Base-by-base conservation (phyloP, 2,329 filamentous ascomycete species). In the Phaeosphaeriaceae sp. region DNA sequence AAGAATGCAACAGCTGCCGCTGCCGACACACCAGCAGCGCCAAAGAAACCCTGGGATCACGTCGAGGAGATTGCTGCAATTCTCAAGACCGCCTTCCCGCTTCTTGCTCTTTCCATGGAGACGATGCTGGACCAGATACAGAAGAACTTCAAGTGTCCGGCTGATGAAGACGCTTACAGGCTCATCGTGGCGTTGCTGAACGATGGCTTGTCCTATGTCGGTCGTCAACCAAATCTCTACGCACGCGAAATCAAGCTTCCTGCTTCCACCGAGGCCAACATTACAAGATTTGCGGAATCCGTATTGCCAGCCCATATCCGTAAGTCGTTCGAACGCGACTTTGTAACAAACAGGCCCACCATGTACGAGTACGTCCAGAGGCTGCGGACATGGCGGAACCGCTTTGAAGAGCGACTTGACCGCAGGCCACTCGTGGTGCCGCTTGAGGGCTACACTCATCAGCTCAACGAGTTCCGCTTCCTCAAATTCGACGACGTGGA, bases 341-440 rank as follows among this genome's bases (percentile, higher is more conserved):
- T 99, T 78, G 95, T 99, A 15, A 83, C 87, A 54, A 91, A 93
- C 74, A 97, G 97, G 78, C 96, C 95, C 2, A 98, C 93, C 1
- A 97, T 99, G 93, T 91, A 91, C 74, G 93, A 97, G 76, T 99
- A 99, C 81, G 98, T 99, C 61, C 92, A 97, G 77, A 98, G 97
- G 78, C 83, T 99, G 52, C 90, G 95, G 47, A 91, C 89, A 67
- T 99, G 95, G 95, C 88, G 96, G 53, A 95, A 97, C 79, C 95
- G 97, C 76, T 97, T 99, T 68, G 95, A 98, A 76, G 93, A 98
- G 81, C 96, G 96, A 78, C 88, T 99, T 49, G 95, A 99, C 75
- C 90, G 93, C 20, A 87, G 95, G 51, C 84, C 88, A 41, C 86
- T 88, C 24, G 87, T 85, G 44, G 86, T 90, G 51, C 89, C 90